phyloP scores from a whole-genome alignment of 352 stramenopile species.

The Phytophthora quininea region DNA sequence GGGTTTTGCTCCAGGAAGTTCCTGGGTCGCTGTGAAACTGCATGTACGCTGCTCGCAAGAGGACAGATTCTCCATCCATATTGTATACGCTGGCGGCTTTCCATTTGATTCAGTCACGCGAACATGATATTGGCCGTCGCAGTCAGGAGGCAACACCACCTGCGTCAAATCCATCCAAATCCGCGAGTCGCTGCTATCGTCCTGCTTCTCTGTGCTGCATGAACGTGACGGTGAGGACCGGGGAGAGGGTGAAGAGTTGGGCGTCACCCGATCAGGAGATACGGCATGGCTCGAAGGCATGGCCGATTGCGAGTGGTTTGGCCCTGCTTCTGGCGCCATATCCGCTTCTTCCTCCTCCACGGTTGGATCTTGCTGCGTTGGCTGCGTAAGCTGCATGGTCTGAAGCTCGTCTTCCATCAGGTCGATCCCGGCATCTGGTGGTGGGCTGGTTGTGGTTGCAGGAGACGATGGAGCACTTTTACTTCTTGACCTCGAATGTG shows the following conservation, averaged over 20 bases:
- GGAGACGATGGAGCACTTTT: slow-evolving; percentile 14
- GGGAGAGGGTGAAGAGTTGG: background rate
- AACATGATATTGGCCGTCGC: slow-evolving; percentile 34
- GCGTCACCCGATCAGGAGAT: background rate
- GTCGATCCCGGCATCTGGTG: background rate
- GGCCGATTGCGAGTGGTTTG: slow-evolving; percentile 6
- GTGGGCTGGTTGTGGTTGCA: slow-evolving; percentile 13
- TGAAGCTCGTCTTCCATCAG: background rate
- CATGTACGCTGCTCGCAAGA: slow-evolving; percentile 35
- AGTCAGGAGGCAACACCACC: slow-evolving; percentile 35
- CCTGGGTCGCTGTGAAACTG: slow-evolving; percentile 32
- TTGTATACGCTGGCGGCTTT: slow-evolving; percentile 30
- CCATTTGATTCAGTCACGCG: slow-evolving; percentile 22
- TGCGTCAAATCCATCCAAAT: slow-evolving; percentile 37
- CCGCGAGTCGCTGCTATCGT: background rate
- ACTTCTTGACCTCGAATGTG: slow-evolving; percentile 20
- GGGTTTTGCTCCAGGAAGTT: slow-evolving; percentile 26
- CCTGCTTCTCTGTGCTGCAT: background rate
- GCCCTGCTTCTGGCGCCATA: background rate
- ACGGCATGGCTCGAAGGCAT: slow-evolving; percentile 6
- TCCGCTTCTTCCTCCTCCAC: slow-evolving; percentile 1
- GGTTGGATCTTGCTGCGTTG: background rate
- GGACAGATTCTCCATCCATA: slow-evolving; percentile 38
- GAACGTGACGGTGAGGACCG: background rate
- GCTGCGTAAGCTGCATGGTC: background rate